These are phyloP conservation scores for Pythium oligandrum DNA, from an alignment of 352 stramenopile species.

Conservation along the genomic window DNA sequence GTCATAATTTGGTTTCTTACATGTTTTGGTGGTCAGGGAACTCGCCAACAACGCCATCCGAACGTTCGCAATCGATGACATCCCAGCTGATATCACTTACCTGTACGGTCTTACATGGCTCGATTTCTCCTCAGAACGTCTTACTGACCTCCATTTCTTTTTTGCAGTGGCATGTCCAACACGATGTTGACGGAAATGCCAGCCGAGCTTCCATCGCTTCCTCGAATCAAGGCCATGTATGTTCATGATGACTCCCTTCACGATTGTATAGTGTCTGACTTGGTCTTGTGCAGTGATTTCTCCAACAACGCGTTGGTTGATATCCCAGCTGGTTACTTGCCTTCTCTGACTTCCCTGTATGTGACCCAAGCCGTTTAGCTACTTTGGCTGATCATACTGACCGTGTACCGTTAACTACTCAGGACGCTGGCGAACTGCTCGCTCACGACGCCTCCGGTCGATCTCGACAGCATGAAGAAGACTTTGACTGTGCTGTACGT, in stretches of 20 bases:
- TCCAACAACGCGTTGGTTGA: not conserved
- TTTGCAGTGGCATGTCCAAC: not conserved
- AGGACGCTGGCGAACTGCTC: too few relatives aligned
- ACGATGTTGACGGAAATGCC: not conserved
- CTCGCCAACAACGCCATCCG: not conserved
- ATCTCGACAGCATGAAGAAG: too few relatives aligned
- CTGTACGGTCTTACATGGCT: not conserved
- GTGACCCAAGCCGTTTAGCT: too few relatives aligned
- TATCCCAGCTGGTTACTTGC: not conserved
- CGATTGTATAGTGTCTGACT: not conserved
- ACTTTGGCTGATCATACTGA: too few relatives aligned
- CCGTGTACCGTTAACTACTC: too few relatives aligned
- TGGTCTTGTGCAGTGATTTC: not conserved
- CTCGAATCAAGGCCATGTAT: not conserved
- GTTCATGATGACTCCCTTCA: not conserved
- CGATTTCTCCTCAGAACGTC: not conserved
- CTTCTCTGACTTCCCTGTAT: not conserved
- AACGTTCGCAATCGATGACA: not conserved
- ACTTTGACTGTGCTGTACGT: too few relatives aligned
- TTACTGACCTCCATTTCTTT: not conserved
- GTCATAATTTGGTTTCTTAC: not conserved
- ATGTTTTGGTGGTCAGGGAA: not conserved
- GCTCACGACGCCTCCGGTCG: too few relatives aligned
- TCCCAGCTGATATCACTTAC: not conserved
- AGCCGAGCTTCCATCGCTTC: not conserved